Percentiles rank a stretch among this genome's conserved stretches.
These are phyloP conservation scores for Petunia secreta DNA, from an alignment of 257 asterid genomes.

Conservation along the genomic window DNA sequence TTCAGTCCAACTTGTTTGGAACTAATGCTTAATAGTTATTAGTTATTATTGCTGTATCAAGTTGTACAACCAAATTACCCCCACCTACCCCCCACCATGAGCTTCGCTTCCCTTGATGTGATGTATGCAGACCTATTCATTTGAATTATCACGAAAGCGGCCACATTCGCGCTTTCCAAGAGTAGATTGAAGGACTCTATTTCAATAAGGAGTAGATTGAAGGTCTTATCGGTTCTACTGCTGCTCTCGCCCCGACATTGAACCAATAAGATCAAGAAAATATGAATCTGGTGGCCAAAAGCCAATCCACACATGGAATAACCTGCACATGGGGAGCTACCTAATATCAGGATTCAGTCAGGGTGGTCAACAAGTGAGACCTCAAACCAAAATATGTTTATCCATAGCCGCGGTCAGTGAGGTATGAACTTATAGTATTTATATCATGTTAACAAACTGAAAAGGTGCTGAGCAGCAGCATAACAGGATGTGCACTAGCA, in stretches of 20 bases:
- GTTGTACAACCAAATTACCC: not conserved
- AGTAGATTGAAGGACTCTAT: not conserved
- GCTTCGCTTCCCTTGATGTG: not conserved
- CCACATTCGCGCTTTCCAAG: not conserved
- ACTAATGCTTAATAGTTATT: too few species aligned
- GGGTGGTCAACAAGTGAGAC: not conserved
- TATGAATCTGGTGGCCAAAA: not conserved
- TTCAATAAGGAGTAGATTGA: not conserved
- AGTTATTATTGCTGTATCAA: not conserved
- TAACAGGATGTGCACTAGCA: conserved; percentile 16
- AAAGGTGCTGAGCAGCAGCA: not conserved
- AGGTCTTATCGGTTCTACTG: not conserved
- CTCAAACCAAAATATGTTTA: not conserved
- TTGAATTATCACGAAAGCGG: not conserved
- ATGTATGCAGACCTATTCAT: not conserved
- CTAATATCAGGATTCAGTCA: conserved; percentile 10
- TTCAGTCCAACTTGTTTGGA: too few species aligned
- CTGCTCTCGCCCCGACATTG: not conserved
- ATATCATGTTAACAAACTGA: conserved; percentile 5
- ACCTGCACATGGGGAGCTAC: not conserved
- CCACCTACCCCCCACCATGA: not conserved
- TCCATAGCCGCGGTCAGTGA: not conserved
- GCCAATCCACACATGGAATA: not conserved
- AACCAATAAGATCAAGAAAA: not conserved
- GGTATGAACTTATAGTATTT: not conserved